Evolutionary conservation across 1,284 basidiomycete genomes (phyloP).

Genomic region (Dichomitus squalens): DNA sequence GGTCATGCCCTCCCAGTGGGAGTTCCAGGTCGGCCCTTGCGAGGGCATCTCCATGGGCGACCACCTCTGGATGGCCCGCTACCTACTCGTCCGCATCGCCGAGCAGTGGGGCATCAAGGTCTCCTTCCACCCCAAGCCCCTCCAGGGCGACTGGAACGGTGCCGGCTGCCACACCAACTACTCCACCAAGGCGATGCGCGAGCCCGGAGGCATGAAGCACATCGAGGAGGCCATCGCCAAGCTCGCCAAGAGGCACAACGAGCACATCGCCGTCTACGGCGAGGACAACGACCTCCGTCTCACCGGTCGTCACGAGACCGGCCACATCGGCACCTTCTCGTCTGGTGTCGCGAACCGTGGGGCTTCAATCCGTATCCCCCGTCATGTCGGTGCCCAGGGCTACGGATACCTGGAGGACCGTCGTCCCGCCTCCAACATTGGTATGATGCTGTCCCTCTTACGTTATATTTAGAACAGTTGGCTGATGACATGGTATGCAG

Average conservation of each 20-base stretch:
- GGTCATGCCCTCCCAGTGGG: conserved; percentile 99
- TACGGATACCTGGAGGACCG: conserved; percentile 97
- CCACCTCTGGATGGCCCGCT: conserved; percentile 97
- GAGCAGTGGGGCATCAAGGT: conserved; percentile 99
- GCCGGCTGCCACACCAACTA: conserved; percentile 97
- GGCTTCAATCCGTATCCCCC: conserved; percentile 92
- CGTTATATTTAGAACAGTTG: background rate
- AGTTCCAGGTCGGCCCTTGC: conserved; percentile 99
- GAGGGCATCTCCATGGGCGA: conserved; percentile 99
- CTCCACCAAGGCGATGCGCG: conserved; percentile 91
- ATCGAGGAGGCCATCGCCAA: conserved; percentile 96
- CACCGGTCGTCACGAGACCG: conserved; percentile 96
- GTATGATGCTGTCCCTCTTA: conserved; percentile 57
- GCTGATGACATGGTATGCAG: conserved; percentile 40
- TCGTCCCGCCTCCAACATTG: conserved; percentile 97
- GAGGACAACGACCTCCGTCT: conserved; percentile 95
- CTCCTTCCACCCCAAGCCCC: conserved; percentile 99
- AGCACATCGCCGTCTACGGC: conserved; percentile 97
- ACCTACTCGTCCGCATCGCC: conserved; percentile 89
- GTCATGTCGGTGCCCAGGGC: conserved; percentile 90
- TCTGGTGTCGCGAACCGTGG: conserved; percentile 98
- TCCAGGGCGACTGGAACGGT: conserved; percentile 99
- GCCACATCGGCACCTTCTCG: conserved; percentile 91
- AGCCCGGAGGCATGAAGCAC: conserved; percentile 90
- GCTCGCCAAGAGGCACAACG: conserved; percentile 79